A percentile compares a stretch with the other conserved stretches of the same genome.
Conservation (phyloP, 1,284 basidiomycete species). For the Xerocomus amazonicus region DNA sequence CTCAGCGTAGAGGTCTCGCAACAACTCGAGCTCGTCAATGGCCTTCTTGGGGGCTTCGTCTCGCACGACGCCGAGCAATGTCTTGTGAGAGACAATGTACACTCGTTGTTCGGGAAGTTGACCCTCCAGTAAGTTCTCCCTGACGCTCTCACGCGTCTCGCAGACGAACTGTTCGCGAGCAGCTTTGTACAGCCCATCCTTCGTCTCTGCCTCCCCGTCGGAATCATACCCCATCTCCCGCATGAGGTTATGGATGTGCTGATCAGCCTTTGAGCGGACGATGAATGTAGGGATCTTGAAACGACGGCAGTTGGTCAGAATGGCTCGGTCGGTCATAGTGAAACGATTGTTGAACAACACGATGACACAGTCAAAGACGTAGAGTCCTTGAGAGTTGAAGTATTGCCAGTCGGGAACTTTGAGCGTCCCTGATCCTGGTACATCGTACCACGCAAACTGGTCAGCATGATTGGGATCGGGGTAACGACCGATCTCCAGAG, state of each 20-base stretch:
- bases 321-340: conserved; percentile 32
- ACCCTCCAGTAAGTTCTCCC: conserved; percentile 27
- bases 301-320: conserved; percentile 28
- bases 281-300: conserved; percentile 35
- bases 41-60: conserved; percentile 22
- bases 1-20: conserved; percentile 26
- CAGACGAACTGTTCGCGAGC: conserved; percentile 23
- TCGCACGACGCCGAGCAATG: conserved; percentile 19
- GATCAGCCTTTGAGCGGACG: conserved; percentile 37
- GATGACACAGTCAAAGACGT: conserved; percentile 36
- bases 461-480: conserved; percentile 22
- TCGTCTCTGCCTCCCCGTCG: conserved; percentile 18
- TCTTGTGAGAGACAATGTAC: conserved; percentile 30
- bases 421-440: conserved; percentile 37
- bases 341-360: conserved; percentile 32
- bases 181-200: conserved; percentile 19
- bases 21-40: conserved; percentile 34
- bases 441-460: conserved; percentile 35
- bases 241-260: conserved; percentile 32
- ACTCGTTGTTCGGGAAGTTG: conserved; percentile 30
- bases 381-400: conserved; percentile 38
- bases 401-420: conserved; percentile 35
- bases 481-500: conserved; percentile 28
- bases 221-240: conserved; percentile 30
- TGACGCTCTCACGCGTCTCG: conserved; percentile 30